Evolutionary conservation across 2,329 filamentous ascomycete species (phyloP), one percentile per base, ranked within the genome.

Genomic region (Ceratocystis huliohia): DNA sequence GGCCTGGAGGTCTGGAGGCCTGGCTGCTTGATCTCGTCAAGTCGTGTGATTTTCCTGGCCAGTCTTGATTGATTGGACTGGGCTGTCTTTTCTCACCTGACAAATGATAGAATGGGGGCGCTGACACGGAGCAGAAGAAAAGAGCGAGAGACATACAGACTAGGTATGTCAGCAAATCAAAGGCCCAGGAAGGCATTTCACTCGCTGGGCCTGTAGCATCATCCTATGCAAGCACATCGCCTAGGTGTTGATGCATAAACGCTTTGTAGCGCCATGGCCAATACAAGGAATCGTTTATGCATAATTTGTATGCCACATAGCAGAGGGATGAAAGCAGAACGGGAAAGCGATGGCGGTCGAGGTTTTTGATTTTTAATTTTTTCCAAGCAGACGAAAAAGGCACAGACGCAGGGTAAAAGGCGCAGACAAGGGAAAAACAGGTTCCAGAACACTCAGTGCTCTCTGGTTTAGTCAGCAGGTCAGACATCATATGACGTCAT

Each of bases 211-310:
- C 37, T 41, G 2, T 41, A 41, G 37, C 37, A 3, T 41, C 37
- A 3, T 41, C 10, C 13, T 41, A 41, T 41, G 37, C 37, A 41
- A 41, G 10, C 10, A 41, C 37, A 41, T 41, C 45, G 46, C 17
- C 46, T 20, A 25, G 37, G 46, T 10, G n/a, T 25, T 20, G 7
- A 50, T 6, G 53, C 25, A 57, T 57, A 57, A 57, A 57, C 10
- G 53, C 25, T 57, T 30, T 15, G 53, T 57, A 57, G 53, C 53
- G 53, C 53, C 53, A 28, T 57, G 53, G 53, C 22, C 53, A 57
- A 28, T 57, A 57, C 53, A 57, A 57, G 53, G 53, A 57, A 57
- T 57, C 53, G 2, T 8, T 10, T 28, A 57, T 57, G 22, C 53
- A 57, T 57, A 50, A 50, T 22, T 20, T 50, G 50, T 17, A 25